Conservation (phyloP, 371 early-diverging fungal genomes). For the Apophysomyces ossiformis region DNA sequence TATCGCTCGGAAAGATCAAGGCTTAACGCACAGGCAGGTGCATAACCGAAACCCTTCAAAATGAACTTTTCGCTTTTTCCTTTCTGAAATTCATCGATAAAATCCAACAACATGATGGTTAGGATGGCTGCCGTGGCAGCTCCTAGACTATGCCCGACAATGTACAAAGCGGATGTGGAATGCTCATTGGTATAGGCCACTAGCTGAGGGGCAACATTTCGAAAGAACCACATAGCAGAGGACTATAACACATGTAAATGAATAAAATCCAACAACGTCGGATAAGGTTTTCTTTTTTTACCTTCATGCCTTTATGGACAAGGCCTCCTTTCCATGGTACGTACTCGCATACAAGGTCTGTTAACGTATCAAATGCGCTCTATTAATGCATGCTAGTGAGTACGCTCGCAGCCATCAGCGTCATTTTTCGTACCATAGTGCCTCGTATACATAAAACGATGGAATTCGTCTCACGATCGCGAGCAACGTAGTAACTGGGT, state of each 20-base stretch:
- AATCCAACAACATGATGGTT: slow-evolving; percentile 76
- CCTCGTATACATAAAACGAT: slow-evolving; percentile 83
- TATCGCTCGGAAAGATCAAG: slow-evolving; percentile 49
- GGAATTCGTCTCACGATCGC: slow-evolving; percentile 70
- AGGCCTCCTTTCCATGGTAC: slow-evolving; percentile 86
- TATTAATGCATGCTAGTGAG: slow-evolving; percentile 15
- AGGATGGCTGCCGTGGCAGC: slow-evolving; percentile 79
- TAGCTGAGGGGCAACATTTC: slow-evolving; percentile 69
- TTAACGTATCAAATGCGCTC: slow-evolving; percentile 83
- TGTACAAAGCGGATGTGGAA: slow-evolving; percentile 60
- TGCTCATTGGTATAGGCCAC: slow-evolving; percentile 70
- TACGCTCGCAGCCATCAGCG: background rate
- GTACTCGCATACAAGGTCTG: slow-evolving; percentile 88
- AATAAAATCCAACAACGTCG: too few relatives aligned
- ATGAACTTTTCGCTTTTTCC: slow-evolving; percentile 36
- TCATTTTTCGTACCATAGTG: slow-evolving; percentile 66
- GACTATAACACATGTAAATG: slow-evolving; percentile 26
- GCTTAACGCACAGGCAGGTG: slow-evolving; percentile 52
- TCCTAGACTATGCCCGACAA: slow-evolving; percentile 88
- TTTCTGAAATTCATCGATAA: slow-evolving; percentile 58
- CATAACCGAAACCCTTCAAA: slow-evolving; percentile 51
- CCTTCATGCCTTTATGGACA: slow-evolving; percentile 83
- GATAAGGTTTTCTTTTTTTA: background rate
- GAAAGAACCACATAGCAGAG: slow-evolving; percentile 81
- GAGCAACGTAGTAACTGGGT: slow-evolving; percentile 81